Conservation (phyloP, 225 moss, liverwort and hornwort genomes). For the Bryoerythrophyllum caledonicum region DNA sequence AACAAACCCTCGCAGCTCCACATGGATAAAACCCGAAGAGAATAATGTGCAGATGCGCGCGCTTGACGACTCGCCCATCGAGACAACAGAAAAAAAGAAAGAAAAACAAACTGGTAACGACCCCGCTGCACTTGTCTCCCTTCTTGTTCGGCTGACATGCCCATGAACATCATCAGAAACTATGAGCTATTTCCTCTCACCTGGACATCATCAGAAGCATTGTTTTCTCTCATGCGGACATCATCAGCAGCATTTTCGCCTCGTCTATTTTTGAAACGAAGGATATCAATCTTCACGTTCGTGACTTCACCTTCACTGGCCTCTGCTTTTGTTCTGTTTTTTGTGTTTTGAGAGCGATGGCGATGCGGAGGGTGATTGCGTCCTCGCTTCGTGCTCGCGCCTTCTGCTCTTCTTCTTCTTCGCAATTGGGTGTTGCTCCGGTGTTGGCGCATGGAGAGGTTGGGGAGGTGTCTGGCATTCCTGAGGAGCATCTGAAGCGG, state of each 20-base stretch:
- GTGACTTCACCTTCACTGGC: neutral
- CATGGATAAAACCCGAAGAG: neutral
- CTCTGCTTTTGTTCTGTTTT: constrained; percentile 20
- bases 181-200: neutral
- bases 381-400: neutral
- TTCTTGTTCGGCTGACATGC: constrained; percentile 15
- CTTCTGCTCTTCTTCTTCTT: constrained; percentile 5
- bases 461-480: constrained; percentile 13
- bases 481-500: constrained; percentile 23
- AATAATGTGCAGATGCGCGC: constrained; percentile 3
- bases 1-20: neutral
- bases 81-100: neutral
- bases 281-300: neutral
- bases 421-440: neutral
- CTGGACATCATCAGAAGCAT: neutral
- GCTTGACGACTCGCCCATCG: neutral
- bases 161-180: neutral
- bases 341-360: neutral
- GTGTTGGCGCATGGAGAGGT: constrained; percentile 14
- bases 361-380: constrained; percentile 15
- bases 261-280: neutral
- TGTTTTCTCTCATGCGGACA: neutral
- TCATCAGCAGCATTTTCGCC: neutral
- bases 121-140: neutral
- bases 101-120: constrained; percentile 2